Evolutionary conservation across 331 rosid genomes (phyloP), one percentile per base, ranked within the genome.

Genomic region (Malus hybrid): DNA sequence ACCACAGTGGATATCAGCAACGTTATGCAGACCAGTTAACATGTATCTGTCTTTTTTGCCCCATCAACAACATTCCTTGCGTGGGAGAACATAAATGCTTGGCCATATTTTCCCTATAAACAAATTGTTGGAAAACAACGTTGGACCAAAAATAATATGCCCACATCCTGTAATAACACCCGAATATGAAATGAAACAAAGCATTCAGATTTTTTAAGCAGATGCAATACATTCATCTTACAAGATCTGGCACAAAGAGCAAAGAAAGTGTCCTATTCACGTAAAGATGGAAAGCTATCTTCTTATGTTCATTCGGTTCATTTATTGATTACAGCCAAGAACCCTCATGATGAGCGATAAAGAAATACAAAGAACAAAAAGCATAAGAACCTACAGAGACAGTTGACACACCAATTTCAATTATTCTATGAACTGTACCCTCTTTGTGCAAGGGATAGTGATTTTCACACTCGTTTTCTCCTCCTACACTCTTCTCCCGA

Each of bases 61-160:
- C 99, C 99, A 1, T 86, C 86, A 16, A 80, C 80, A 60, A 94
- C 31, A 78, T 92, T 94, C 97, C 92, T 94, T 2, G 93, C 95
- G 65, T 94, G 99, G 76, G 99, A 90, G 84, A 94, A 94, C 87
- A 94, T 91, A 79, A 94, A 94, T 55, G 99, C 99, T 75, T 97
- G 90, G 52, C 99, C 92, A n/a, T 90, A 82, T 89, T 88, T 90
- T 77, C 97, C 99, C 99, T 94, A 73, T 56, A 65, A 39, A 2
- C 46, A 39, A 79, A 66, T 69, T 73, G 70, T 29, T 48, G 69
- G 42, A 82, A 78, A 76, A 79, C 5, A 76, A 65, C 20, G 76
- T 85, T 83, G 24, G 24, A 24, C 24, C 24, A 24, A 24, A 24
- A 24, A 24, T 24, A 24, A 22, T 22, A 22, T 22, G 22, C 22